Evolutionary conservation across 2,329 filamentous ascomycete species (phyloP).

Genomic region (Aspergillus sclerotialis): DNA sequence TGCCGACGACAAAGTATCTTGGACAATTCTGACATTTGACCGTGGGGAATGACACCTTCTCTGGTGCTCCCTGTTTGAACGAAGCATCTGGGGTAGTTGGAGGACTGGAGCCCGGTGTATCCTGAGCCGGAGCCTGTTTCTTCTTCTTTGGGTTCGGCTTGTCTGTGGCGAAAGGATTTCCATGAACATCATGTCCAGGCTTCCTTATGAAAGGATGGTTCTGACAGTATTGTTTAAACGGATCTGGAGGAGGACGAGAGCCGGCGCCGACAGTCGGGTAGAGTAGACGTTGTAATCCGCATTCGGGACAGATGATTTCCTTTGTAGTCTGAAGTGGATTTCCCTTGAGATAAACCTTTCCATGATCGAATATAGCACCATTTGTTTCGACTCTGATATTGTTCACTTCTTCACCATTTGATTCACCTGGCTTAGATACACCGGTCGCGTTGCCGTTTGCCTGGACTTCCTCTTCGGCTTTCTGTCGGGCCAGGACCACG

Average conservation of each 20-base stretch:
- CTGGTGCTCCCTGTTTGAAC: constrained; percentile 23
- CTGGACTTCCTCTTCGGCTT: constrained; percentile 34
- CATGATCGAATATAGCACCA: constrained; percentile 47
- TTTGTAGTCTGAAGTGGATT: constrained; percentile 53
- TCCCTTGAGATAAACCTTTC: constrained; percentile 48
- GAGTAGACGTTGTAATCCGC: constrained; percentile 53
- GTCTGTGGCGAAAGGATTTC: constrained; percentile 39
- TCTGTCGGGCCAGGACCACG: constrained; percentile 36
- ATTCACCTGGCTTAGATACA: constrained; percentile 23
- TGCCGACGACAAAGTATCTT: constrained; percentile 53
- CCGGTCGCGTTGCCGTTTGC: constrained; percentile 24
- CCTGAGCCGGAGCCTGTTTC: constrained; percentile 27
- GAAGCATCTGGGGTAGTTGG: constrained; percentile 27
- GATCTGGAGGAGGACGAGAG: constrained; percentile 41
- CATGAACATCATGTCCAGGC: constrained; percentile 56
- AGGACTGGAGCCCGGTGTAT: constrained; percentile 29
- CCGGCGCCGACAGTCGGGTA: constrained; percentile 50
- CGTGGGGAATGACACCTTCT: constrained; percentile 32
- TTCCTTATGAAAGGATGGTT: constrained; percentile 52
- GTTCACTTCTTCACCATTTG: constrained; percentile 27
- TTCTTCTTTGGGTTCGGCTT: constrained; percentile 43
- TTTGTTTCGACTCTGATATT: constrained; percentile 41
- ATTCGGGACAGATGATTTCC: constrained; percentile 54
- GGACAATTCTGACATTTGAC: constrained; percentile 54
- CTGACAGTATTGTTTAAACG: constrained; percentile 51